Percentiles rank a stretch among this genome's conserved stretches.
phyloP scores from a whole-genome alignment of 2,329 filamentous ascomycete genomes.

The Fonsecaea pugnacius region DNA sequence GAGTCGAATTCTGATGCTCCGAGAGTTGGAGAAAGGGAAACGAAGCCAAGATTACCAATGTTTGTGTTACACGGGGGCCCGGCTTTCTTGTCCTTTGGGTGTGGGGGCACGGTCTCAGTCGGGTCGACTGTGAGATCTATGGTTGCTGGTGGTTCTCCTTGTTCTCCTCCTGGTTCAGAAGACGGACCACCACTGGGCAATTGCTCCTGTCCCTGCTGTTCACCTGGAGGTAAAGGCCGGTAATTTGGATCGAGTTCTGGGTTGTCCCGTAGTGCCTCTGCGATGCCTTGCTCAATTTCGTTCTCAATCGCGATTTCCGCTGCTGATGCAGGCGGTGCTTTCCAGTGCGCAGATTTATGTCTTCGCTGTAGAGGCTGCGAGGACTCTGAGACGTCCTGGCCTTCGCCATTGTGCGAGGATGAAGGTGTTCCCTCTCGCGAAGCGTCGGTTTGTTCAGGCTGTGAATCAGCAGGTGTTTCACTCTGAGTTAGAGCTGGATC shows the following conservation, averaged over 20 bases:
- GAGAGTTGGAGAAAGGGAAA: slow-evolving; percentile 56
- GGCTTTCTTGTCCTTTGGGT: slow-evolving; percentile 22
- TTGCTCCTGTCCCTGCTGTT: neutral
- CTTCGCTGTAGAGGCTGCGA: slow-evolving; percentile 34
- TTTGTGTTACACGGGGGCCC: slow-evolving; percentile 33
- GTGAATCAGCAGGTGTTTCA: slow-evolving; percentile 11
- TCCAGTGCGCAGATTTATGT: slow-evolving; percentile 41
- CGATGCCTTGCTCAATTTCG: slow-evolving; percentile 70
- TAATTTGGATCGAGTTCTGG: slow-evolving; percentile 24
- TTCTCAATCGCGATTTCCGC: slow-evolving; percentile 65
- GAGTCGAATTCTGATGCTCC: slow-evolving; percentile 79
- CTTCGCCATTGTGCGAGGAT: neutral
- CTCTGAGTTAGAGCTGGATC: neutral
- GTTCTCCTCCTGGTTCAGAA: neutral
- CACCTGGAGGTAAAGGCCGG: neutral
- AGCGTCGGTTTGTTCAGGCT: neutral
- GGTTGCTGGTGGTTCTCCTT: slow-evolving; percentile 36
- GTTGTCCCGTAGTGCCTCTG: slow-evolving; percentile 60
- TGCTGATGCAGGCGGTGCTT: slow-evolving; percentile 59
- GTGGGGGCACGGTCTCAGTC: slow-evolving; percentile 17
- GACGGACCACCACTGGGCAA: neutral
- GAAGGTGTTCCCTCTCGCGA: neutral
- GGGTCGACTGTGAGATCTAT: slow-evolving; percentile 28
- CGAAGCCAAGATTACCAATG: slow-evolving; percentile 32
- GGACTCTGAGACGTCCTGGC: neutral